Evolutionary conservation across 1,284 basidiomycete genomes (phyloP), one percentile per base, ranked within the genome.

Genomic region (Pascua guehoae): DNA sequence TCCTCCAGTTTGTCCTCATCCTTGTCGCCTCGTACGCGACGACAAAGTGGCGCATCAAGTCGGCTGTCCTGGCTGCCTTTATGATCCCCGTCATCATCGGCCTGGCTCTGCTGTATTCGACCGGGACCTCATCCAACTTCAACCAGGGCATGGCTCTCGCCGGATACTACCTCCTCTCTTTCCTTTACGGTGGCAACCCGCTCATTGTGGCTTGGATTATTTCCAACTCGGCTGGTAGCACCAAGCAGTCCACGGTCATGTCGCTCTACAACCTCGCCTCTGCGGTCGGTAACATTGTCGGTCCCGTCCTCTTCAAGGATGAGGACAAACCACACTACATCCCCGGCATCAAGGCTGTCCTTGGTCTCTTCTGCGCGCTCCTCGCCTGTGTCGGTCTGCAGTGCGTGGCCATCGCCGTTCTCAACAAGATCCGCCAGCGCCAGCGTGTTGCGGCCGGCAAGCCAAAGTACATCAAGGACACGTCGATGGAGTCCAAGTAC

Each of bases 121-220:
- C 24, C 24, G 53, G 58, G 10, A 58, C 66, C 39, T 53, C 48
- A 12, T 55, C 59, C 37, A 17, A 39, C 41, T 61, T 64, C 43
- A 59, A 65, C 49, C 64, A 69, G 32, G 65, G 65, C 10, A 58
- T 64, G 36, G 63, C 69, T 2, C 69, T 80, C 9, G 61, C 67
- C 37, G 75, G 74, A 0, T 80, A 78, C 70, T 79, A 79, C 69
- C 66, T 78, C 44, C 53, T 77, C n/a, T 67, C 73, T 1, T 75
- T 77, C 67, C 62, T 78, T 9, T 79, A 74, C 59, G 76, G 72
- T 32, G 70, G 70, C 41, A 78, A 77, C 62, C 76, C 78, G 5
- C 62, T 74, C 36, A 70, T 76, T 45, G 66, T 75, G 40, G 68
- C 70, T 4, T 79, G 78, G 78, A 72, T 79, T 57, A 70, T 73